Evolutionary conservation across 495 filamentous ascomycete species (phyloP).

Genomic region (Xylaria cubensis): DNA sequence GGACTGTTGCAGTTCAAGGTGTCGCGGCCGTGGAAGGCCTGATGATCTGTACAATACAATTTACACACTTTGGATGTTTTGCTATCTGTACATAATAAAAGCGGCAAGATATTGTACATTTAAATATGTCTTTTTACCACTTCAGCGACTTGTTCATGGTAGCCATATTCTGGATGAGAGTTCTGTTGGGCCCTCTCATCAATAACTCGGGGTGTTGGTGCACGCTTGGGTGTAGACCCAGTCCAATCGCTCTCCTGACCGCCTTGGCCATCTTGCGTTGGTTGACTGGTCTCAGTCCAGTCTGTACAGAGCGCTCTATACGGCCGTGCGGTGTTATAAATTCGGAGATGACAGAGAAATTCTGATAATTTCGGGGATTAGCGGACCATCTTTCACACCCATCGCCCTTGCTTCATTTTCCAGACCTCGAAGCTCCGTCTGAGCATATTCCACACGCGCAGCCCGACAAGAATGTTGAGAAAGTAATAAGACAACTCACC

Average conservation of each 20-base stretch:
- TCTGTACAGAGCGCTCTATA: slow-evolving; percentile 75
- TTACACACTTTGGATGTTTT: slow-evolving; percentile 35
- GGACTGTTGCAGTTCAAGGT: slow-evolving; percentile 52
- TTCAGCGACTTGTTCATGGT: slow-evolving; percentile 20
- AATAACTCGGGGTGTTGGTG: slow-evolving; percentile 93
- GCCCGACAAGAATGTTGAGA: neutral
- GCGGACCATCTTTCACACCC: neutral
- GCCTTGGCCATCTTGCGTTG: slow-evolving; percentile 93
- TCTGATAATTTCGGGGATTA: slow-evolving; percentile 58
- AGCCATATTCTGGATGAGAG: slow-evolving; percentile 29
- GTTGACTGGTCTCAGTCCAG: slow-evolving; percentile 85
- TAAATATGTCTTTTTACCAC: neutral
- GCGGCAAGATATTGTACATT: slow-evolving; percentile 32
- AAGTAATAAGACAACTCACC: slow-evolving; percentile 55
- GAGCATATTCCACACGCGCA: neutral
- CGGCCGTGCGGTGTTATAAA: slow-evolving; percentile 84
- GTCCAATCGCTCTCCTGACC: slow-evolving; percentile 82
- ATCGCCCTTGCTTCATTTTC: slow-evolving; percentile 15
- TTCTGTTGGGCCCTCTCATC: slow-evolving; percentile 34
- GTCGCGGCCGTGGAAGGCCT: slow-evolving; percentile 51
- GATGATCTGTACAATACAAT: slow-evolving; percentile 42
- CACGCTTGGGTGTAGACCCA: slow-evolving; percentile 91
- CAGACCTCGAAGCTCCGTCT: neutral
- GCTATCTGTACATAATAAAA: slow-evolving; percentile 41
- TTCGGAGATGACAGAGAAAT: slow-evolving; percentile 91